phyloP scores from a whole-genome alignment of 768 basidiomycete genomes.

The Fomitopsis serialis region DNA sequence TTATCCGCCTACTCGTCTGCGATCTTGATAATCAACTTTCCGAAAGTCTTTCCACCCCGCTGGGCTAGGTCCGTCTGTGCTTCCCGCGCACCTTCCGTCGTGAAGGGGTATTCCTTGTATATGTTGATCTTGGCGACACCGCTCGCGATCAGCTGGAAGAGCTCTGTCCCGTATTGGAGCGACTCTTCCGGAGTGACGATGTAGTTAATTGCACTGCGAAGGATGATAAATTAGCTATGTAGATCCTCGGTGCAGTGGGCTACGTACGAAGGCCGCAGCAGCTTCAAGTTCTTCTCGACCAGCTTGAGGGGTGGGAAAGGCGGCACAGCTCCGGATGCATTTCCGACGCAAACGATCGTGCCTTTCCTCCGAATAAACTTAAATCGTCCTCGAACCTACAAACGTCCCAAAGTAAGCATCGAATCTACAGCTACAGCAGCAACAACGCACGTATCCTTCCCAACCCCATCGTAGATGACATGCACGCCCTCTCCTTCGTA shows the following conservation, averaged over 20 bases:
- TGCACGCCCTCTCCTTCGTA: constrained; percentile 80
- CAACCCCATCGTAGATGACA: constrained; percentile 93
- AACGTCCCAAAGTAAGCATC: not conserved
- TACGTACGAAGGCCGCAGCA: constrained; percentile 60
- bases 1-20: constrained; percentile 13
- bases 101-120: constrained; percentile 76
- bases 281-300: constrained; percentile 72
- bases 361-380: constrained; percentile 76
- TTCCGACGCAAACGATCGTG: constrained; percentile 82
- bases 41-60: constrained; percentile 60
- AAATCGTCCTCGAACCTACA: constrained; percentile 76
- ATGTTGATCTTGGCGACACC: constrained; percentile 61
- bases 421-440: not conserved
- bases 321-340: constrained; percentile 78
- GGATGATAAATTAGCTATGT: not conserved
- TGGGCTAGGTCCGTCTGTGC: constrained; percentile 72
- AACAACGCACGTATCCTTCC: constrained; percentile 84
- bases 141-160: constrained; percentile 53
- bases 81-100: constrained; percentile 65
- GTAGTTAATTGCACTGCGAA: constrained; percentile 60
- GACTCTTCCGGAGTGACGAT: constrained; percentile 66
- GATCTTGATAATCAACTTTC: constrained; percentile 80
- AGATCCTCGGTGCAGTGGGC: not conserved
- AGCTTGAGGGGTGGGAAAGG: constrained; percentile 72
- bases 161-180: constrained; percentile 52